Evolutionary conservation across 345 rosid species (phyloP).

Genomic region (Lepidium didymum): DNA sequence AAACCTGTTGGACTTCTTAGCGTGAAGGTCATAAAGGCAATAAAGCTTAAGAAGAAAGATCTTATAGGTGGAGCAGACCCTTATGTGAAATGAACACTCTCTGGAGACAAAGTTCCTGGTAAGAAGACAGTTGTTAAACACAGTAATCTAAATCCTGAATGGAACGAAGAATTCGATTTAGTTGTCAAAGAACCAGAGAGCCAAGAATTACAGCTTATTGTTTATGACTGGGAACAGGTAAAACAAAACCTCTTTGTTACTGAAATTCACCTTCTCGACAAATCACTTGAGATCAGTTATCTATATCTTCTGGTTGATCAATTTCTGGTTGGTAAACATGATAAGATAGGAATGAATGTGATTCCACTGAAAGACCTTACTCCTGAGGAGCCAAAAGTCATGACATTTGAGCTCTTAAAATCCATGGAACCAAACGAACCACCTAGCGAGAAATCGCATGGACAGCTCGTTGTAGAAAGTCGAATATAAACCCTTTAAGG

Average conservation of each 20-base stretch:
- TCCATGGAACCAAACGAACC: conserved; percentile 66
- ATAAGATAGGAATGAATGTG: conserved; percentile 82
- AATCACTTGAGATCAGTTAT: not conserved
- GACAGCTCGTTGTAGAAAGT: conserved; percentile 66
- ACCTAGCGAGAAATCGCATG: conserved; percentile 69
- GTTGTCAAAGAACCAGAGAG: conserved; percentile 71
- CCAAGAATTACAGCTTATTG: conserved; percentile 53
- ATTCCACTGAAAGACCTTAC: conserved; percentile 58
- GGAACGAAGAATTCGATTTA: conserved; percentile 83
- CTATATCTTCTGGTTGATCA: not conserved
- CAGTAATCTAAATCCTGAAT: conserved; percentile 83
- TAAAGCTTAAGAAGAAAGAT: conserved; percentile 81
- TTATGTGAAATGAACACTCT: conserved; percentile 72
- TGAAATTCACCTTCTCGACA: not conserved
- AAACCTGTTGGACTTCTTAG: conserved; percentile 78
- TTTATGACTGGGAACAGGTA: conserved; percentile 97
- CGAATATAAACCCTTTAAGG: conserved; percentile 65
- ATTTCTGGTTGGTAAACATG: conserved; percentile 79
- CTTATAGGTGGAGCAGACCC: conserved; percentile 87
- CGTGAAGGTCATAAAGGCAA: conserved; percentile 64
- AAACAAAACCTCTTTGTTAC: not conserved
- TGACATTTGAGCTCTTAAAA: conserved; percentile 69
- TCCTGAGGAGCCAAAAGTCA: conserved; percentile 65
- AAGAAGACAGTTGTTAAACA: conserved; percentile 80
- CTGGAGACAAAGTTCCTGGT: conserved; percentile 64